Evolutionary conservation across 257 asterid genomes (phyloP).

Genomic region (Solanum piurae): DNA sequence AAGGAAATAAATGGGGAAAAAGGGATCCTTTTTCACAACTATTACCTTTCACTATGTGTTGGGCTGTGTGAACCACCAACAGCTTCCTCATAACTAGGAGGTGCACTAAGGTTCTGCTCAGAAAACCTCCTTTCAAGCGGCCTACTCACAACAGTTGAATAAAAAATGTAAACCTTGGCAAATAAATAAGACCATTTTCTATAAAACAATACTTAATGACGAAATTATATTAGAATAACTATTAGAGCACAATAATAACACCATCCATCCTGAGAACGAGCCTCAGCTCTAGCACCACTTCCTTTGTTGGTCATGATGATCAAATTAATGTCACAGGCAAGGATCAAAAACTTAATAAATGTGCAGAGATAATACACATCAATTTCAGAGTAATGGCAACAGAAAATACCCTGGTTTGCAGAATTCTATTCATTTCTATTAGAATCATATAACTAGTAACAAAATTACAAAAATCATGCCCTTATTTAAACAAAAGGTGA

Average conservation of each 20-base stretch:
- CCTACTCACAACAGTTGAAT: constrained; percentile 16
- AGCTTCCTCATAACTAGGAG: constrained; percentile 90
- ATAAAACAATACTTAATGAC: neutral
- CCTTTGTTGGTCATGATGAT: constrained; percentile 30
- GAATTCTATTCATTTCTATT: neutral
- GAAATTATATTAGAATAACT: neutral
- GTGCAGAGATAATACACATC: neutral
- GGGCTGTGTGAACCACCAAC: constrained; percentile 67
- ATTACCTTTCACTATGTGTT: constrained; percentile 58
- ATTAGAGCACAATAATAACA: constrained; percentile 5
- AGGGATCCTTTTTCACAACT: neutral
- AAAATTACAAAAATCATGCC: neutral
- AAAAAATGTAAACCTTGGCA: neutral
- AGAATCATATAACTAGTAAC: neutral
- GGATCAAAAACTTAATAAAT: neutral
- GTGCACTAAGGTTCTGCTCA: constrained; percentile 61
- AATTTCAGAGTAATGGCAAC: neutral
- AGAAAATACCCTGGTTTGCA: neutral
- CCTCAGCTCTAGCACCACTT: constrained; percentile 65
- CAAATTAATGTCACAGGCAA: neutral
- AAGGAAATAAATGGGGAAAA: constrained; percentile 4
- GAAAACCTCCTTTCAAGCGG: constrained; percentile 51
- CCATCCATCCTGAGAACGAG: constrained; percentile 77
- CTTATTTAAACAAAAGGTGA: neutral
- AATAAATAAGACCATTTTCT: neutral